Base-by-base conservation (phyloP, 2,329 filamentous ascomycete genomes). In the Nothophoma quercina region DNA sequence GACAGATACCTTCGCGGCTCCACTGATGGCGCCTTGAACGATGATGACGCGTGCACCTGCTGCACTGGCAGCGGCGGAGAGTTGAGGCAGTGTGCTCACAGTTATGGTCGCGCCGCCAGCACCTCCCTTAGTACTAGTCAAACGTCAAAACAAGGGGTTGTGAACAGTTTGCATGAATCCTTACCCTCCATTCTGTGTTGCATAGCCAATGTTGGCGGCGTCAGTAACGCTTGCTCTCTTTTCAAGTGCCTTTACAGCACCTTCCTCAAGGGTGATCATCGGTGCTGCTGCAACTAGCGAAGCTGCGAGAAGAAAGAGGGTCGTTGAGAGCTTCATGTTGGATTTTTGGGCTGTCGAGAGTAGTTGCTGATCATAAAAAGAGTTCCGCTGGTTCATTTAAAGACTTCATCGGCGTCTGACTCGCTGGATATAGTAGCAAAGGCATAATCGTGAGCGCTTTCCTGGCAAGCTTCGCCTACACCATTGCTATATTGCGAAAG, bases 31-130 rank as follows among this genome's bases (percentile, higher is more conserved):
- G 7, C 65, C 66, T 28, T 60, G 56, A 28, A 69, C 59, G 38
- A 68, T 61, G 35, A 69, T 68, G 21, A 66, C 51, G 12, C 45
- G 26, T n/a, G 60, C 44, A 12, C 65, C 65, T 2, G 60, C 41
- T 10, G 51, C 46, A 34, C 60, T 63, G 18, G 81, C 82, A 3
- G 82, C 82, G 0, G 76, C 70, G 2, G 77, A 78, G 55, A 85
- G 78, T 19, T 77, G 70, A 19, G 78, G 76, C 13, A 83, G 77
- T 4, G 75, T 77, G 28, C 79, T 80, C 43, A 85, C 83, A 2
- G 81, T 84, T 10, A 78, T 80, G 7, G 80, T 82, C 1, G 78
- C 74, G 23, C 81, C 82, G 15, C 79, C 79, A 8, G 75, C 69
- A 42, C 83, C 82, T 34, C 82, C 83, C n/a, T 75, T 83, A 3